Conservation (phyloP, 2,329 filamentous ascomycete species). For the Ascochyta clinopodiicola region DNA sequence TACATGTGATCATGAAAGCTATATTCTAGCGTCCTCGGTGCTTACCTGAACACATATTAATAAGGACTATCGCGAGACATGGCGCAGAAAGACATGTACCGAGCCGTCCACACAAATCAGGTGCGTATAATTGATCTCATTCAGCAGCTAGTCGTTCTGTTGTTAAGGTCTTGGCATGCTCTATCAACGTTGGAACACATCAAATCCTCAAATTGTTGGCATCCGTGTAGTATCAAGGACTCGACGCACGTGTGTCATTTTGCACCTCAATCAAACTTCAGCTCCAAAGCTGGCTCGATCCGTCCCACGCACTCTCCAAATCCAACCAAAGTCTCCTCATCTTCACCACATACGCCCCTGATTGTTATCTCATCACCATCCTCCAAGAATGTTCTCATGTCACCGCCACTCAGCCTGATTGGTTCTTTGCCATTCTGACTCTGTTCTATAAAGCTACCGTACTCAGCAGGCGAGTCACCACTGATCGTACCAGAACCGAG, state of each 20-base stretch:
- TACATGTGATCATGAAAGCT: neutral
- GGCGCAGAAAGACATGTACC: neutral
- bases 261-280: conserved; percentile 25
- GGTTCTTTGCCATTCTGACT: conserved; percentile 71
- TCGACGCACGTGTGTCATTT: neutral
- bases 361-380: conserved; percentile 76
- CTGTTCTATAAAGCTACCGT: conserved; percentile 76
- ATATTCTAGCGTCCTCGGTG: neutral
- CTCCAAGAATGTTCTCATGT: conserved; percentile 73
- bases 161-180: neutral
- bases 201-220: neutral
- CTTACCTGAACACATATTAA: neutral
- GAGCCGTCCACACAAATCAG: neutral
- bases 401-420: conserved; percentile 67
- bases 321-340: conserved; percentile 72
- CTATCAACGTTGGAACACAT: neutral
- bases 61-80: neutral
- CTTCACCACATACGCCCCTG: conserved; percentile 67
- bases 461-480: conserved; percentile 62
- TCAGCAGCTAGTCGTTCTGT: neutral
- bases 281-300: conserved; percentile 55
- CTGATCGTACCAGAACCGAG: conserved; percentile 82
- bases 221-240: too few relatives aligned
- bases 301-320: conserved; percentile 76
- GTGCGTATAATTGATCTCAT: neutral